Conservation (phyloP, 2,329 filamentous ascomycete species). For the Venturia oleaginea region DNA sequence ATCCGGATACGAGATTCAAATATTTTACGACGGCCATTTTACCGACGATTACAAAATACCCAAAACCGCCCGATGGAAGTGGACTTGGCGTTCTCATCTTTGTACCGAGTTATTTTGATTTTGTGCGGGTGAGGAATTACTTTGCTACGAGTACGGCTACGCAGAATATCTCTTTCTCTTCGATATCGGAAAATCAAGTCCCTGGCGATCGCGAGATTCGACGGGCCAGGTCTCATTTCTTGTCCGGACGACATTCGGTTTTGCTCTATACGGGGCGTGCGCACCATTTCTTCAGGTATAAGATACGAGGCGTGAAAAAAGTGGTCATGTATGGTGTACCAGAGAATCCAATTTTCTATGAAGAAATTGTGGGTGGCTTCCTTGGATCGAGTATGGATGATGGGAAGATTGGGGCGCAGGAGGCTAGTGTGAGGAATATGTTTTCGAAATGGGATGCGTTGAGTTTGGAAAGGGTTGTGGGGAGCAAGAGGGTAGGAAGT, state of each 20-base stretch:
- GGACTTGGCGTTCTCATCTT: constrained; percentile 69
- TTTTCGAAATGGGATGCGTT: constrained; percentile 88
- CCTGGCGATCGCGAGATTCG: constrained; percentile 58
- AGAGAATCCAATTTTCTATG: constrained; percentile 77
- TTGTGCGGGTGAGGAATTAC: constrained; percentile 85
- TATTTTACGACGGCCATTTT: constrained; percentile 81
- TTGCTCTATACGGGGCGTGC: constrained; percentile 88
- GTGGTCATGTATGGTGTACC: constrained; percentile 88
- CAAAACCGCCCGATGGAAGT: constrained; percentile 44
- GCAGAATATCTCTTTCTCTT: constrained; percentile 60
- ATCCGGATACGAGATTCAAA: constrained; percentile 82
- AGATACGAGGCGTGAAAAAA: constrained; percentile 68
- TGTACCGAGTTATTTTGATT: constrained; percentile 89
- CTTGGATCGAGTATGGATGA: constrained; percentile 46
- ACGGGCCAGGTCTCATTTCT: constrained; percentile 78
- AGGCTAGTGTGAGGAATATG: constrained; percentile 44
- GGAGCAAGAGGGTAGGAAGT: constrained; percentile 66
- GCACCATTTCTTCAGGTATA: constrained; percentile 93
- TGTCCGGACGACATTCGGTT: constrained; percentile 70
- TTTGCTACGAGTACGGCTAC: constrained; percentile 61
- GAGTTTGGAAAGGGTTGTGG: constrained; percentile 81
- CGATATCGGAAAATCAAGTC: constrained; percentile 81
- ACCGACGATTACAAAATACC: constrained; percentile 61
- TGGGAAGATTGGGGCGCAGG: constrained; percentile 46
- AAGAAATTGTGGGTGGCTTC: constrained; percentile 63